Percentiles rank a stretch among this genome's conserved stretches.
phyloP scores from a whole-genome alignment of 2,329 filamentous ascomycete species.

The Aspergillus pseudoviridinutans region DNA sequence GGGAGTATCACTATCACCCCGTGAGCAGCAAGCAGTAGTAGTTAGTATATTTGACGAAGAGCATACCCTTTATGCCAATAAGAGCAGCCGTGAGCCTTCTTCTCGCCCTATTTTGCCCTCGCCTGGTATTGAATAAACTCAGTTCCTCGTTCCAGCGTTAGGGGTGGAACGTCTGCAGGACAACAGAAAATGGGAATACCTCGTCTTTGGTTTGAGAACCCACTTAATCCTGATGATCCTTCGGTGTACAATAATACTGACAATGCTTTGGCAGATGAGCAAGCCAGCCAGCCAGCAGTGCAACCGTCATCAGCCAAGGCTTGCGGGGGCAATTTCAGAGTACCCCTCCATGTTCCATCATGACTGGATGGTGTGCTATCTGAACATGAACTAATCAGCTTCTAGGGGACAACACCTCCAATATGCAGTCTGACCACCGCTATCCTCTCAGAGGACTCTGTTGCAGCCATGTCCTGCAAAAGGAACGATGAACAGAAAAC shows the following conservation, averaged over 20 bases:
- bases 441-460: background rate
- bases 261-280: slow-evolving; percentile 9
- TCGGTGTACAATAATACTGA: background rate
- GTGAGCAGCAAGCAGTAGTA: background rate
- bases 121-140: background rate
- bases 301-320: background rate
- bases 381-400: background rate
- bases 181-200: background rate
- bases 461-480: background rate
- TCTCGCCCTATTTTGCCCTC: background rate
- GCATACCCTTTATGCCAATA: background rate
- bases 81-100: background rate
- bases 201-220: slow-evolving; percentile 4
- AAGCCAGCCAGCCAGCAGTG: background rate
- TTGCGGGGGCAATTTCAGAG: background rate
- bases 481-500: slow-evolving; percentile 4
- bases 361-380: background rate
- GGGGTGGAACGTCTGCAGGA: background rate
- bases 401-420: background rate
- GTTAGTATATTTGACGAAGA: background rate
- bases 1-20: background rate
- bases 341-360: background rate
- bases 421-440: background rate
- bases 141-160: background rate
- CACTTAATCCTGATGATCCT: slow-evolving; percentile 2